Evolutionary conservation across 805 yeast species (phyloP).

Genomic region (Yamadazyma kitorensis): DNA sequence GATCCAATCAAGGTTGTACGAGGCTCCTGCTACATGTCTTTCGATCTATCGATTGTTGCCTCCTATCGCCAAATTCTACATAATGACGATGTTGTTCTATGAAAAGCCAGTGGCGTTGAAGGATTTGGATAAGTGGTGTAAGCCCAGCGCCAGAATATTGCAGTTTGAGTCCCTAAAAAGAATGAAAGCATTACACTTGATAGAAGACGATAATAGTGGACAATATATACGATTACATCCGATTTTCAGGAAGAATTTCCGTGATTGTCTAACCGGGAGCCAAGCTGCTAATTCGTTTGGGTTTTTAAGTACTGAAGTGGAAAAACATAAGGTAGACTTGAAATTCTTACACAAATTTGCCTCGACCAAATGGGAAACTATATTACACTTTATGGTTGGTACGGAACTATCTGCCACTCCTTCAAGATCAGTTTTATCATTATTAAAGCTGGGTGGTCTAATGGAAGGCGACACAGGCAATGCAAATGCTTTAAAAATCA

Average conservation of each 20-base stretch:
- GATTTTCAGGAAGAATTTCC: conserved; percentile 69
- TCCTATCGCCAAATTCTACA: conserved; percentile 81
- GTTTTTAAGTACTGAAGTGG: conserved; percentile 50
- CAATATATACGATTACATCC: conserved; percentile 58
- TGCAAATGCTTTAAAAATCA: conserved; percentile 55
- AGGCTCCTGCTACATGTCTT: conserved; percentile 85
- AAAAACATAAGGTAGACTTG: conserved; percentile 57
- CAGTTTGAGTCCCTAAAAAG: conserved; percentile 79
- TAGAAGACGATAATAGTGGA: conserved; percentile 56
- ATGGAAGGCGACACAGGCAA: conserved; percentile 62
- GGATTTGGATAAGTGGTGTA: conserved; percentile 76
- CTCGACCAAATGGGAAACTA: conserved; percentile 87
- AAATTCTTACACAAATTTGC: conserved; percentile 77
- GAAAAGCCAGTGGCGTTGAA: conserved; percentile 67
- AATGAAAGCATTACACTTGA: conserved; percentile 69
- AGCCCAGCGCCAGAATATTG: conserved; percentile 51
- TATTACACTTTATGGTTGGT: conserved; percentile 96
- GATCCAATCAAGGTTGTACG: conserved; percentile 78
- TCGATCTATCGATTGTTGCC: conserved; percentile 91
- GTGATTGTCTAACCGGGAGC: conserved; percentile 84
- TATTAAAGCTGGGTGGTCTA: conserved; percentile 76
- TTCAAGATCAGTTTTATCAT: conserved; percentile 73
- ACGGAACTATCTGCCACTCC: conserved; percentile 71
- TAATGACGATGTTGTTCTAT: conserved; percentile 82
- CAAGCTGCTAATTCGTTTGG: conserved; percentile 69